phyloP scores from a whole-genome alignment of 2,329 filamentous ascomycete species.

The Dactylonectria estremocensis region DNA sequence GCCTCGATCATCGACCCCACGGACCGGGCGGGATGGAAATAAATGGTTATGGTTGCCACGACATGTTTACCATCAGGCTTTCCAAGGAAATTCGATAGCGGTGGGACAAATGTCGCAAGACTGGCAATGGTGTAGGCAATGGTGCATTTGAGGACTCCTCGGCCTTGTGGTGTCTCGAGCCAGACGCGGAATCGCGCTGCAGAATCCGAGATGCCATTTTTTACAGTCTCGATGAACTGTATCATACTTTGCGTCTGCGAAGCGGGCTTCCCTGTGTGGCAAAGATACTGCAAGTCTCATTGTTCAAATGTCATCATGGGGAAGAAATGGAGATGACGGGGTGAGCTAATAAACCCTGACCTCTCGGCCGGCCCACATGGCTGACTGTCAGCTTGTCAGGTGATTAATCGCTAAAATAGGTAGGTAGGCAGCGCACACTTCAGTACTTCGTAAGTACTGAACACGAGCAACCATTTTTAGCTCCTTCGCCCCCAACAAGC shows the following conservation, averaged over 20 bases:
- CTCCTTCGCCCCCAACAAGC: too few species aligned
- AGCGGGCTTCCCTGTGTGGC: not conserved
- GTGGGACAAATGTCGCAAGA: slow-evolving; percentile 85
- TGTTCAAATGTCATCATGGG: too few species aligned
- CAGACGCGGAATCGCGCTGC: slow-evolving; percentile 68
- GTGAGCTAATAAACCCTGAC: too few species aligned
- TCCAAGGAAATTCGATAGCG: slow-evolving; percentile 81
- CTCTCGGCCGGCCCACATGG: too few species aligned
- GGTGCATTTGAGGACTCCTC: slow-evolving; percentile 90
- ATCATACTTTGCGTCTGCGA: slow-evolving; percentile 19
- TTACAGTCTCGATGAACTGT: slow-evolving; percentile 31
- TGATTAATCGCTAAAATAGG: too few species aligned
- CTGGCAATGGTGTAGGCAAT: slow-evolving; percentile 90
- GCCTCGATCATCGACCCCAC: slow-evolving; percentile 93
- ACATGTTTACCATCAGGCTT: slow-evolving; percentile 93
- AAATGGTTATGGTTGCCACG: slow-evolving; percentile 93
- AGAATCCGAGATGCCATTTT: slow-evolving; percentile 50
- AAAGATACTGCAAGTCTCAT: too few species aligned
- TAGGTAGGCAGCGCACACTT: too few species aligned
- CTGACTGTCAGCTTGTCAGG: too few species aligned
- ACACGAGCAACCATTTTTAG: too few species aligned
- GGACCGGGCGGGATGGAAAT: slow-evolving; percentile 91
- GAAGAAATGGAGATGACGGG: too few species aligned
- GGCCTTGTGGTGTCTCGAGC: slow-evolving; percentile 79
- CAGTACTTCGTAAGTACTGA: too few species aligned